Evolutionary conservation across 78 protist genomes (phyloP), one percentile per base, ranked within the genome.

Genomic region (Dictyostelium brefeldianum): DNA sequence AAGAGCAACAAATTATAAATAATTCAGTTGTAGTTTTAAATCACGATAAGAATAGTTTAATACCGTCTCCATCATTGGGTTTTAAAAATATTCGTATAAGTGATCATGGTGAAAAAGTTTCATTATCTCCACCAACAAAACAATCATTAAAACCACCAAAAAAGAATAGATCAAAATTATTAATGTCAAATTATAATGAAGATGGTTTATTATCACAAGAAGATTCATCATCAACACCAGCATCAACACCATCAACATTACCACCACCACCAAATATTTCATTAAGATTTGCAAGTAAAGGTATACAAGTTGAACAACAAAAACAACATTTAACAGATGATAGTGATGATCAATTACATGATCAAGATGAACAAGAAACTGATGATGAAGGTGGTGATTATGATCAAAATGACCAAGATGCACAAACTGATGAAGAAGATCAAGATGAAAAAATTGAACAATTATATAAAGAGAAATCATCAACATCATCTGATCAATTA

Each of bases 401-500:
- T 46, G 43, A 75, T 0, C 64, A 50, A 25, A 7, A 50, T 25
- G 56, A n/a, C 1, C 9, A 5, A 5, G 46, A 75, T 15, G 29
- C 67, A 54, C 29, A 43, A 22, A 15, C 18, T 29, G 20, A 48
- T n/a, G 47, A 80, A 2, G 20, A 48, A 46, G 47, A 80, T 1
- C 50, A 80, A 20, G 67, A 80, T 4, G 36, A 48, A 41, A 62
- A 71, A 54, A 71, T 83, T 50, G 78, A 82, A 50, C 54, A 83
- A 27, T 10, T 83, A 7, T 83, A 83, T 71, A 69, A 83, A 29
- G 62, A 22, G 46, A 65, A 65, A 65, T 65, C 73, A 65, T 65
- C 73, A 9, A n/a, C n/a, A 36, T 29, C 73, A 65, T 25, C 4
- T 12, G 73, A 65, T 25, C 29, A 59, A n/a, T 29, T 18, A 56